A percentile compares a stretch with the other conserved stretches of the same genome.
phyloP scores from a whole-genome alignment of 352 stramenopile genomes.

The Blastocystis sp. region DNA sequence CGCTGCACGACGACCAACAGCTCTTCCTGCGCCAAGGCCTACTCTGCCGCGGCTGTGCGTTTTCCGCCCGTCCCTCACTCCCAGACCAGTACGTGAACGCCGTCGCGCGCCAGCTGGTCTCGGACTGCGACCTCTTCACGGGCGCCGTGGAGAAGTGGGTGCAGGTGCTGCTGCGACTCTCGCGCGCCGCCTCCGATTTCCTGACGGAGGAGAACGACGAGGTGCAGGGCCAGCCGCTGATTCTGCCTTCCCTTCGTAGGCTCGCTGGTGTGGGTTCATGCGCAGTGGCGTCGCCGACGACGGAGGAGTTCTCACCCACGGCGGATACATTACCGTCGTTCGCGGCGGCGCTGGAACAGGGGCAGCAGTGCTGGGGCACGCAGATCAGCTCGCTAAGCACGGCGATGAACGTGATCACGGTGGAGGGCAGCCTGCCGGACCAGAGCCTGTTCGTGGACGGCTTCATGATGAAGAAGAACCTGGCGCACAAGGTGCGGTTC shows the following conservation, averaged over 20 bases:
- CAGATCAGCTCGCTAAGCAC: not conserved
- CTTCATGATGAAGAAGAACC: slow-evolving; percentile 65
- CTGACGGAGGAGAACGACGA: slow-evolving; percentile 42
- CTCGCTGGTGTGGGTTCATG: not conserved
- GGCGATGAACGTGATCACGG: slow-evolving; percentile 9
- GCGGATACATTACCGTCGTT: not conserved
- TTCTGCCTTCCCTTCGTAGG: not conserved
- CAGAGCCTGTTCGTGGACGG: slow-evolving; percentile 58
- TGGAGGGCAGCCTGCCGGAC: slow-evolving; percentile 16
- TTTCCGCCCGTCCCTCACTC: not conserved
- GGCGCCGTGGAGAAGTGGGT: slow-evolving; percentile 5
- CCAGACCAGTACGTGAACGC: slow-evolving; percentile 20
- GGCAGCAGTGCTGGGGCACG: not conserved
- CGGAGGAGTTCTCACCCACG: not conserved
- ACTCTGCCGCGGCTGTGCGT: slow-evolving; percentile 12
- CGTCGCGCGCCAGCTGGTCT: slow-evolving; percentile 38
- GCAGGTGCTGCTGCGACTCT: slow-evolving; percentile 19
- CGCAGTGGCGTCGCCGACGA: not conserved
- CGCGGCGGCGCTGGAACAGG: not conserved
- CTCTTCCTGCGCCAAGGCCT: slow-evolving; percentile 45
- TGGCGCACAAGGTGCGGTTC: slow-evolving; percentile 28
- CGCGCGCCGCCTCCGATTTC: slow-evolving; percentile 33
- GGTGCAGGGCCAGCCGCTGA: not conserved
- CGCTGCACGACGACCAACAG: slow-evolving; percentile 46
- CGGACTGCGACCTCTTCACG: slow-evolving; percentile 46